Base-by-base conservation (phyloP, 129 eudicot species). In the Ambrosia trifida region DNA sequence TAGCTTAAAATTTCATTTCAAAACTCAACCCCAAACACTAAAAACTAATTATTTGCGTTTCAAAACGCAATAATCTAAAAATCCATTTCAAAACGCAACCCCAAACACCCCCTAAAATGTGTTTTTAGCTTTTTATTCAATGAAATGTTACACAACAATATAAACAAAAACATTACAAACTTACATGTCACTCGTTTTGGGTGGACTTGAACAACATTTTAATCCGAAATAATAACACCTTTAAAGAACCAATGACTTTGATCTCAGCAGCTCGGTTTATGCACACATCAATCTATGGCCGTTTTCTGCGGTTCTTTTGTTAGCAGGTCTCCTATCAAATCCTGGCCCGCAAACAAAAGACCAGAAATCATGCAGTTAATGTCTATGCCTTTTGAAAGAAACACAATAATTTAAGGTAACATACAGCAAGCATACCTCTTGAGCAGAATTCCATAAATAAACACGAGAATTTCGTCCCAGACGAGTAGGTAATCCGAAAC, bases 181-280 rank as follows among this genome's bases (percentile, higher is more conserved):
- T 8, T 13, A 11, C 4, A 45, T 45, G 56, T 3, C 65, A 70
- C 65, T 31, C 67, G 86, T 82, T 70, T 88, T 86, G 1, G 85
- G 86, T 0, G 89, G 88, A 41, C 85, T 90, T 10, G 87, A 86
- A 30, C 90, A 86, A 16, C 96, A 81, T 9, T 9, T 82, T 82
- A 59, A 66, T 19, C 88, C 90, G 83, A 86, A 78, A 52, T 83
- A n/a, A n/a, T 87, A 47, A 90, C 89, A 10, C 89, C 95, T 70
- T 87, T 86, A 31, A 85, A 84, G 72, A 87, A 90, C 5, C 84
- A 80, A 63, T 85, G 89, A 4, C 81, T 72, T 90, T 87, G 33
- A 83, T 87, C 69, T 79, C 88, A 0, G 89, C 78, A 28, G 91
- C 88, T 20, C 91, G 83, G 17, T 91, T 66, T 71, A 76, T 83